Conservation (phyloP, 2,329 filamentous ascomycete genomes). For the Emergomyces pasteurianus region DNA sequence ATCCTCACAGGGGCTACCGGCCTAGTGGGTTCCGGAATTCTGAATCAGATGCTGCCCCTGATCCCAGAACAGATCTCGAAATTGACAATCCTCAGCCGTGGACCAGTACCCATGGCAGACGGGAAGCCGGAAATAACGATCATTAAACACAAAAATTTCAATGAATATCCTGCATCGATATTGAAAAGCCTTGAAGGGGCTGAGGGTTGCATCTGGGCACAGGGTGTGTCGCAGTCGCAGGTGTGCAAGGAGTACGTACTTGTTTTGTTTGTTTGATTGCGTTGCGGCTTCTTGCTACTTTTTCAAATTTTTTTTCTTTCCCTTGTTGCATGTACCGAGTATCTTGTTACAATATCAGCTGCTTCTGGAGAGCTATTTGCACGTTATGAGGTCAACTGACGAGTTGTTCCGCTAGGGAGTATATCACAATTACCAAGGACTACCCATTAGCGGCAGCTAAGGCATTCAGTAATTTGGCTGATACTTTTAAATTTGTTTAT, state of each 20-base stretch:
- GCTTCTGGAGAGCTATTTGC: slow-evolving; percentile 7
- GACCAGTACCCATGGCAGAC: slow-evolving; percentile 52
- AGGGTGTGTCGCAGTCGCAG: slow-evolving; percentile 51
- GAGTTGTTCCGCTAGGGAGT: slow-evolving; percentile 35
- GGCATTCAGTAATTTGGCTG: slow-evolving; percentile 43
- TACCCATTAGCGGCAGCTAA: slow-evolving; percentile 53
- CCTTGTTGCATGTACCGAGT: background rate
- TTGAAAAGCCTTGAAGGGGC: slow-evolving; percentile 52
- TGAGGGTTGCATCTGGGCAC: slow-evolving; percentile 60
- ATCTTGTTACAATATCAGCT: background rate
- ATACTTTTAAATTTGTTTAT: slow-evolving; percentile 57
- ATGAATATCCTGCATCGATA: slow-evolving; percentile 45
- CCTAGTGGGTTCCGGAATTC: slow-evolving; percentile 48
- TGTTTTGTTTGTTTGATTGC: slow-evolving; percentile 1
- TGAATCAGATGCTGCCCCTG: slow-evolving; percentile 47
- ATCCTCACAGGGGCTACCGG: slow-evolving; percentile 59
- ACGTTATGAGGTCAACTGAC: background rate
- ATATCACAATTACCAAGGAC: slow-evolving; percentile 55
- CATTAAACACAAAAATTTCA: slow-evolving; percentile 57
- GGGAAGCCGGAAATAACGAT: slow-evolving; percentile 42
- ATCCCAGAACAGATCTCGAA: slow-evolving; percentile 42
- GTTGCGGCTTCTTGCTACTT: slow-evolving; percentile 15
- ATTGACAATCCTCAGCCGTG: slow-evolving; percentile 56
- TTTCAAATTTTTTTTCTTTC: background rate
- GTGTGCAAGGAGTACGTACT: slow-evolving; percentile 46